phyloP scores from a whole-genome alignment of 2,329 filamentous ascomycete genomes.

The Aspergillus sp. region DNA sequence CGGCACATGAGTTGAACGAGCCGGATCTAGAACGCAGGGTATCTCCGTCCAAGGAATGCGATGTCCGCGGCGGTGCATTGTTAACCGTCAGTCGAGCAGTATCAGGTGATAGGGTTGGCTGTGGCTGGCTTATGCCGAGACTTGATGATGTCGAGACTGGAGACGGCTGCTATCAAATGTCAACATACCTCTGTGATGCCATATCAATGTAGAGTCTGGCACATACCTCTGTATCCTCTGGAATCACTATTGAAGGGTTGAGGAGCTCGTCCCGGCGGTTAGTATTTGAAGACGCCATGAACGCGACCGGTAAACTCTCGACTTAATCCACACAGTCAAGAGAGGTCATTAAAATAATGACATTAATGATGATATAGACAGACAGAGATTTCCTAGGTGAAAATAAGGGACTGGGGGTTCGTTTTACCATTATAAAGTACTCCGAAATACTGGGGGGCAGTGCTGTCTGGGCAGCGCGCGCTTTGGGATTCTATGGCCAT shows the following conservation, averaged over 20 bases:
- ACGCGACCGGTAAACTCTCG: conserved; percentile 5
- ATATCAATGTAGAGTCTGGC: neutral
- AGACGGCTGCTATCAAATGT: conserved; percentile 2
- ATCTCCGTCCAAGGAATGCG: conserved; percentile 35
- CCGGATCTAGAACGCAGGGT: conserved; percentile 39
- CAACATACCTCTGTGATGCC: neutral
- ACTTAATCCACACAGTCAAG: neutral
- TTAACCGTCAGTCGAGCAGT: conserved; percentile 20
- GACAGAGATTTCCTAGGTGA: too few relatives aligned
- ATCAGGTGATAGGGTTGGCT: conserved; percentile 17
- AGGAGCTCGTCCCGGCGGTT: conserved; percentile 6
- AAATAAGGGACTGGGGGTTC: too few relatives aligned
- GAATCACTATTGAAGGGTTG: conserved; percentile 7
- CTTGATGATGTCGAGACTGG: neutral
- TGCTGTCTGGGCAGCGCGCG: too few relatives aligned
- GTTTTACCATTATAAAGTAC: too few relatives aligned
- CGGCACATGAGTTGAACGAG: conserved; percentile 32
- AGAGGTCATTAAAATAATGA: neutral
- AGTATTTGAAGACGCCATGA: conserved; percentile 12
- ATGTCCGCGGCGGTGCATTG: conserved; percentile 22
- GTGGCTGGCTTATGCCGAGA: conserved; percentile 1
- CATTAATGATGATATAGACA: too few relatives aligned
- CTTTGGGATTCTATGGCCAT: too few relatives aligned
- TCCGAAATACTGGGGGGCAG: too few relatives aligned
- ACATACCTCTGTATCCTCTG: conserved; percentile 9